These are phyloP conservation scores for Gomphus sp. DNA, from an alignment of 1,284 basidiomycete genomes.

Conservation along the genomic window DNA sequence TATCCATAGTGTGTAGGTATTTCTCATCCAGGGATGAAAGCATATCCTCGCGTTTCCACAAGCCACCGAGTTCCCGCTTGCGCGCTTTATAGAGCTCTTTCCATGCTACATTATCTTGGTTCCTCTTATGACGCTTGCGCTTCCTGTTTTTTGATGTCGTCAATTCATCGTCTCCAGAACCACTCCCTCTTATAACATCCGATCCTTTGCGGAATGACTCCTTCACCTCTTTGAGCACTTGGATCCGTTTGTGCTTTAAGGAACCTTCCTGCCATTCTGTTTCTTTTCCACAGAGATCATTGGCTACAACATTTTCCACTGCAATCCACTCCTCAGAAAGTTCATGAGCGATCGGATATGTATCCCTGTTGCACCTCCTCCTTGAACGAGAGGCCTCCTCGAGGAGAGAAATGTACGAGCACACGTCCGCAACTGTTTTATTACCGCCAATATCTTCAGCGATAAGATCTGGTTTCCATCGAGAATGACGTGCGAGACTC, in stretches of 20 bases:
- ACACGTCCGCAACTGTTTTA: slow-evolving; percentile 56
- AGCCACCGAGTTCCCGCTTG: slow-evolving; percentile 15
- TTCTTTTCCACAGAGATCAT: slow-evolving; percentile 27
- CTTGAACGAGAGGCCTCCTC: slow-evolving; percentile 28
- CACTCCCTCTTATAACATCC: slow-evolving; percentile 16
- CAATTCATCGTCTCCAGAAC: slow-evolving; percentile 10
- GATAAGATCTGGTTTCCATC: slow-evolving; percentile 63
- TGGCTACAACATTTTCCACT: slow-evolving; percentile 51
- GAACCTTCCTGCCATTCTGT: slow-evolving; percentile 18
- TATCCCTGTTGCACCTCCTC: slow-evolving; percentile 10
- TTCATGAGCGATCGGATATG: slow-evolving; percentile 29
- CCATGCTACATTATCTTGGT: slow-evolving; percentile 15
- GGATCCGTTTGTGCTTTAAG: slow-evolving; percentile 12
- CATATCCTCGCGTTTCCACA: slow-evolving; percentile 28
- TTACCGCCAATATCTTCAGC: slow-evolving; percentile 44
- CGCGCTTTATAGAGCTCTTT: neutral
- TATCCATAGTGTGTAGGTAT: slow-evolving; percentile 37
- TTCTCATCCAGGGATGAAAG: slow-evolving; percentile 27
- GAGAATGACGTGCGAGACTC: slow-evolving; percentile 51
- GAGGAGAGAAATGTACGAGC: slow-evolving; percentile 47
- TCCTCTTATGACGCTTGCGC: slow-evolving; percentile 12
- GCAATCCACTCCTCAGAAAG: slow-evolving; percentile 51
- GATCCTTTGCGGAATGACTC: slow-evolving; percentile 11
- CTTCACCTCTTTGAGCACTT: slow-evolving; percentile 14
- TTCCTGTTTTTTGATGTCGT: slow-evolving; percentile 1